Conservation (phyloP, 2,329 filamentous ascomycete species). For the Pseudogymnoascus sp. region DNA sequence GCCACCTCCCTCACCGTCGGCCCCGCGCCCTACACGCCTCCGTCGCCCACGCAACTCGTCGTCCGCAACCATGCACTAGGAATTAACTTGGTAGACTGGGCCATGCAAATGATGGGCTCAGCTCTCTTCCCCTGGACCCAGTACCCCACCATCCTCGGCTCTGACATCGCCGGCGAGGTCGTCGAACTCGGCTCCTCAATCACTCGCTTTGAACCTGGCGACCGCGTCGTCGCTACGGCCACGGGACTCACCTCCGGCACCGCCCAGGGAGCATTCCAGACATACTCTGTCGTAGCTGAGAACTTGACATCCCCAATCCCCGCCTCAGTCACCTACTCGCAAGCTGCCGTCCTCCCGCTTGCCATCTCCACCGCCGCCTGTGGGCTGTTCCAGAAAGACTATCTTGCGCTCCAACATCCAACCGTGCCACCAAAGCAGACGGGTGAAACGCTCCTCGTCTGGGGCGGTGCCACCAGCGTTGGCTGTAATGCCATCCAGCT, state of each 20-base stretch:
- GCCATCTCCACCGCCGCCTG: slow-evolving; percentile 30
- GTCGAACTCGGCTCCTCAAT: slow-evolving; percentile 16
- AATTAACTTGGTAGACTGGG: slow-evolving; percentile 38
- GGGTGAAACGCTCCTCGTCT: slow-evolving; percentile 17
- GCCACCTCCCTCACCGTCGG: slow-evolving; percentile 31
- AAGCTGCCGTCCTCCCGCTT: slow-evolving; percentile 32
- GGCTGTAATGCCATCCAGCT: slow-evolving; percentile 37
- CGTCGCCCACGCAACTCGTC: slow-evolving; percentile 34
- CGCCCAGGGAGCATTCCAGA: slow-evolving; percentile 30
- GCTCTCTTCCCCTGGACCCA: slow-evolving; percentile 32
- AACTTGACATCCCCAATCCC: slow-evolving; percentile 28
- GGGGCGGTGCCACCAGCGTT: slow-evolving; percentile 21
- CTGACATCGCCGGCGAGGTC: slow-evolving; percentile 20
- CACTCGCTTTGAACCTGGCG: slow-evolving; percentile 15
- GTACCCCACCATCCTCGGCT: slow-evolving; percentile 22
- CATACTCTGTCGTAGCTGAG: slow-evolving; percentile 26
- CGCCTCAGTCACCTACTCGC: slow-evolving; percentile 27
- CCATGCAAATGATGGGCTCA: slow-evolving; percentile 32
- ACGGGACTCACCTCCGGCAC: slow-evolving; percentile 32
- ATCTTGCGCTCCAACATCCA: slow-evolving; percentile 22
- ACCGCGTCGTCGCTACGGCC: slow-evolving; percentile 31
- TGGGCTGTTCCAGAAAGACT: slow-evolving; percentile 29
- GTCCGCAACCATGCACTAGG: slow-evolving; percentile 36
- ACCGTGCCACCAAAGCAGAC: slow-evolving; percentile 19
- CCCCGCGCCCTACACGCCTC: slow-evolving; percentile 33